Conservation (phyloP, 345 rosid genomes). For the Mangifera indica region DNA sequence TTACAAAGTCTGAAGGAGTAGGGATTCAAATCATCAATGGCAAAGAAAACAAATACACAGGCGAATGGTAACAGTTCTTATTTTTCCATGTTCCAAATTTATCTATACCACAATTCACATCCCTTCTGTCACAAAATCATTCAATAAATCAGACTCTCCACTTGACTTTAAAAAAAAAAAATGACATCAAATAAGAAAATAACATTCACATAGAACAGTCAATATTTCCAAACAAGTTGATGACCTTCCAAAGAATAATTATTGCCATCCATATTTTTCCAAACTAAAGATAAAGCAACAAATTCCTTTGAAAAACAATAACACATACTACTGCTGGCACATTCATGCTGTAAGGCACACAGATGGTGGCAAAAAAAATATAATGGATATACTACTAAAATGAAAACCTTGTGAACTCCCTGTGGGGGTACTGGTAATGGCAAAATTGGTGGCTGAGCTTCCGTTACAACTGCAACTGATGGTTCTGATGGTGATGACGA, state of each 20-base stretch:
- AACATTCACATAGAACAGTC: not conserved
- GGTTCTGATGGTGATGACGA: slow-evolving; percentile 51
- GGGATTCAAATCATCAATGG: not conserved
- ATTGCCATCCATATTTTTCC: slow-evolving; percentile 1
- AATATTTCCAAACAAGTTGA: not conserved
- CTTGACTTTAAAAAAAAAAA: not conserved
- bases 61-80: not conserved
- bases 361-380: not conserved
- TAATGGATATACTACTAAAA: not conserved
- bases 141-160: not conserved
- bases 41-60: not conserved
- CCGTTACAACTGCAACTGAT: slow-evolving; percentile 42
- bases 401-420: slow-evolving; percentile 50
- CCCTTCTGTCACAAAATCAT: not conserved
- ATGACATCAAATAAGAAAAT: not conserved
- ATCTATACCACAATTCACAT: not conserved
- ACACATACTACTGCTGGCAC: not conserved
- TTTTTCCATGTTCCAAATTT: not conserved
- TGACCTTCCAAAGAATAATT: not conserved
- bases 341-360: not conserved
- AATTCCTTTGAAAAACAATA: not conserved
- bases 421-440: slow-evolving; percentile 73
- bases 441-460: slow-evolving; percentile 76
- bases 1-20: not conserved
- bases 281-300: not conserved